phyloP scores from a whole-genome alignment of 179 eudicot species.

The Spinacia oleracea region DNA sequence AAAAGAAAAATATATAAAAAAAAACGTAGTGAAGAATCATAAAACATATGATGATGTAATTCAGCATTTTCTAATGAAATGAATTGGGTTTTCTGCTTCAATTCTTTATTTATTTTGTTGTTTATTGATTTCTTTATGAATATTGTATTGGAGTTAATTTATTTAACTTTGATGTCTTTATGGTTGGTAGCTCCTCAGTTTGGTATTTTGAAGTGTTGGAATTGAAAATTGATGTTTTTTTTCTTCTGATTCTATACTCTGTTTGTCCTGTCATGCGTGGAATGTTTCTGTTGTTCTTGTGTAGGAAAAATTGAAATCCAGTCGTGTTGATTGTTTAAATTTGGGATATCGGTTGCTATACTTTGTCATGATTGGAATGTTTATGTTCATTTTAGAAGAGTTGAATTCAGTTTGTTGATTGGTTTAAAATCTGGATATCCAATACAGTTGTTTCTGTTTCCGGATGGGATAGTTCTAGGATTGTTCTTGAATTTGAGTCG shows the following conservation, averaged over 20 bases:
- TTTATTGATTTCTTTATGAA: too few relatives aligned
- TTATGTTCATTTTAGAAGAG: too few relatives aligned
- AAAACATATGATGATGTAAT: constrained; percentile 4
- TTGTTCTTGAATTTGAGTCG: too few relatives aligned
- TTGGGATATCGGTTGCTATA: neutral
- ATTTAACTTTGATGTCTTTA: neutral
- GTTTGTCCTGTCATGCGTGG: neutral
- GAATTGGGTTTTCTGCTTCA: constrained; percentile 11
- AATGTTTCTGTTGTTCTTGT: neutral
- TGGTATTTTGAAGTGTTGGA: neutral
- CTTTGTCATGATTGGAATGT: too few relatives aligned
- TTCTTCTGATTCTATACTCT: neutral
- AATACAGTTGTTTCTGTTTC: too few relatives aligned
- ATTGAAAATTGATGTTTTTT: too few relatives aligned
- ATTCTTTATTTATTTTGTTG: too few relatives aligned
- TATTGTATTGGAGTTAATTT: neutral
- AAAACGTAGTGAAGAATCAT: neutral
- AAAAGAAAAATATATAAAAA: neutral
- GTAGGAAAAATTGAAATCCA: neutral
- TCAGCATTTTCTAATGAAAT: constrained; percentile 21
- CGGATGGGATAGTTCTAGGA: too few relatives aligned
- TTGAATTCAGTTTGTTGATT: too few relatives aligned
- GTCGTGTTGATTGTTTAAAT: too few relatives aligned
- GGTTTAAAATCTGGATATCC: too few relatives aligned
- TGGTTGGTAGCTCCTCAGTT: too few relatives aligned